These are phyloP conservation scores for Malbranchea zuffiana DNA, from an alignment of 2,329 filamentous ascomycete genomes.

Conservation along the genomic window DNA sequence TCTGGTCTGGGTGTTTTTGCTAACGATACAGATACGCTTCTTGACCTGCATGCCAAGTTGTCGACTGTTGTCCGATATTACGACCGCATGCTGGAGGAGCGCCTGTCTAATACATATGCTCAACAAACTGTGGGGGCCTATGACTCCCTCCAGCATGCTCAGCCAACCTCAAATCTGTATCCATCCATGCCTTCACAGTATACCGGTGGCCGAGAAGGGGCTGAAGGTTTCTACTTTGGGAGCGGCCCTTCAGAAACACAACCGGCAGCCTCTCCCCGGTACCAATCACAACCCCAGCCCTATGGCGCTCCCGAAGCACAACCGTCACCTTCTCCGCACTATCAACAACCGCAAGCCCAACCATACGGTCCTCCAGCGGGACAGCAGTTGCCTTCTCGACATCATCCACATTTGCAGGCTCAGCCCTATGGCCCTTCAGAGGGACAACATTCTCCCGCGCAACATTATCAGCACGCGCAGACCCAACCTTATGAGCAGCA, in stretches of 20 bases:
- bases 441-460: no score
- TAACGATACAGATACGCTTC: conserved; percentile 59
- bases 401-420: no score
- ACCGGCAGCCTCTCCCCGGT: background rate
- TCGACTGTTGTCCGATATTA: conserved; percentile 96
- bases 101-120: conserved; percentile 82
- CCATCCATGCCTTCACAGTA: conserved; percentile 53
- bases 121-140: conserved; percentile 64
- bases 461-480: no score
- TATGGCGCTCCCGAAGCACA: conserved; percentile 1
- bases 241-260: no score
- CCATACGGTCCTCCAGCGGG: background rate
- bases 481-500: conserved; percentile 4
- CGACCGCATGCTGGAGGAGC: conserved; percentile 93
- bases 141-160: conserved; percentile 33
- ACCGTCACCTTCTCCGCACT: background rate
- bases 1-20: conserved; percentile 4
- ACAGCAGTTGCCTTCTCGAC: no score
- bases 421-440: no score
- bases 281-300: no score
- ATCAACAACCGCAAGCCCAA: background rate
- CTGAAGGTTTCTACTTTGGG: conserved; percentile 13
- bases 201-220: conserved; percentile 39
- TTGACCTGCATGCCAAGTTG: conserved; percentile 89
- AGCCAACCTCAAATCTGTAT: conserved; percentile 53